These are phyloP conservation scores for Drosera capensis DNA, from an alignment of 148 eudicot genomes.

Conservation along the genomic window DNA sequence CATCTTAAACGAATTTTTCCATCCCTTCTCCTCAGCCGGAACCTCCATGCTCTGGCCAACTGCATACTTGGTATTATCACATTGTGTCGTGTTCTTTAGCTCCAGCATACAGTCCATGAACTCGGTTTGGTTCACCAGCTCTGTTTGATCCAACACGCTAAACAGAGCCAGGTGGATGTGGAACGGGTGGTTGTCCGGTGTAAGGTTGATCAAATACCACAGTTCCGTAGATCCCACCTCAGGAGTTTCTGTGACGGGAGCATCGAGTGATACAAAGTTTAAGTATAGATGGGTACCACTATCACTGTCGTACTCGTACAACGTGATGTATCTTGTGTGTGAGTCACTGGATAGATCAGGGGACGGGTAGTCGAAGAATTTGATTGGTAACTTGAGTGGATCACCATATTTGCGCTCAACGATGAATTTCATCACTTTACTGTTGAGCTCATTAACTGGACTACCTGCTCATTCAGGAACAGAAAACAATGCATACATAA, in stretches of 20 bases:
- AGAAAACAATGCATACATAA: too few species aligned
- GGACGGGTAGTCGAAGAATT: conserved; percentile 35
- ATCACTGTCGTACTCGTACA: conserved; percentile 55
- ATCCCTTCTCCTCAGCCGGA: too few species aligned
- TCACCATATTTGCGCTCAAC: conserved; percentile 17
- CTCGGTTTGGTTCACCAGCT: conserved; percentile 28
- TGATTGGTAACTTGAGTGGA: conserved; percentile 16
- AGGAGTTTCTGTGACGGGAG: conserved; percentile 55
- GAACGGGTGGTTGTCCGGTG: conserved; percentile 80
- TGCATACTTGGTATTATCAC: too few species aligned
- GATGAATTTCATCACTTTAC: conserved; percentile 70
- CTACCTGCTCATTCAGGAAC: conserved; percentile 16
- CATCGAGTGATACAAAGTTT: conserved; percentile 44
- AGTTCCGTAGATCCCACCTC: conserved; percentile 58
- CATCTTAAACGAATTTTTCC: too few species aligned
- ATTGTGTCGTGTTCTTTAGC: too few species aligned
- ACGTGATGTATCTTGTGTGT: conserved; percentile 40
- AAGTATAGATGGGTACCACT: conserved; percentile 51
- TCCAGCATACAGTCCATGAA: too few species aligned
- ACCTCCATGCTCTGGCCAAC: too few species aligned
- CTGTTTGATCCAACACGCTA: conserved; percentile 35
- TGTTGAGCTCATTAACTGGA: conserved; percentile 43
- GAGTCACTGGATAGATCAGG: conserved; percentile 26
- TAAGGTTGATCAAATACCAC: conserved; percentile 78
- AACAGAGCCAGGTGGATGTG: conserved; percentile 68